Evolutionary conservation across 2,329 filamentous ascomycete genomes (phyloP), one percentile per base, ranked within the genome.

Genomic region (Fusarium tupiense): DNA sequence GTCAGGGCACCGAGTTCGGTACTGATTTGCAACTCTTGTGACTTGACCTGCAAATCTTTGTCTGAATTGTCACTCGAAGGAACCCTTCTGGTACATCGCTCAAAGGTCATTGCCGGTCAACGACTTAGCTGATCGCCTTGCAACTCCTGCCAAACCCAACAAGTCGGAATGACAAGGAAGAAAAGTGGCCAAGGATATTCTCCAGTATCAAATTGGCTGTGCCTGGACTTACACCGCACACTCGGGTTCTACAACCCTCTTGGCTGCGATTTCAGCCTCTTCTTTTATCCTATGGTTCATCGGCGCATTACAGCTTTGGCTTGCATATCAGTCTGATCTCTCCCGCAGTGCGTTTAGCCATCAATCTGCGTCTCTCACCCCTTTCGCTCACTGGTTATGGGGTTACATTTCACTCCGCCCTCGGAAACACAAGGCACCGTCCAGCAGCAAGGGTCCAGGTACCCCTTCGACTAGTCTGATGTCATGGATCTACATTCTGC

Each of bases 401-500:
- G 53, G 61, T 71, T 73, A 33, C 67, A 64, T 63, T 65, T 57
- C 65, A 43, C 59, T 58, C 59, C 66, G 33, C 65, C 60, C 44
- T 65, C 47, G 58, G 71, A 69, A 60, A 74, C 67, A 71, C 69
- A 61, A 61, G 61, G 60, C 70, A 56, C 72, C 68, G 50, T 65
- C 68, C 49, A 71, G 65, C 37, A 64, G 54, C 71, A 71, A 74
- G 67, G 67, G 69, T 71, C 65, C 62, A 53, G 53, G 61, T 67
- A 62, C 54, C 58, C 71, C 53, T 68, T 72, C 70, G 70, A 73
- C 69, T 72, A 62, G 69, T 71, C 72, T 81, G 79, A 81, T 81
- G 79, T 81, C 79, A 81, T 80, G 77, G 79, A 81, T 81, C 79
- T 80, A 67, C 79, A 74, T 31, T 49, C 44, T 67, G 69, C 67